Base-by-base conservation (phyloP, 2,329 filamentous ascomycete species). In the Aspergillus versicolor region DNA sequence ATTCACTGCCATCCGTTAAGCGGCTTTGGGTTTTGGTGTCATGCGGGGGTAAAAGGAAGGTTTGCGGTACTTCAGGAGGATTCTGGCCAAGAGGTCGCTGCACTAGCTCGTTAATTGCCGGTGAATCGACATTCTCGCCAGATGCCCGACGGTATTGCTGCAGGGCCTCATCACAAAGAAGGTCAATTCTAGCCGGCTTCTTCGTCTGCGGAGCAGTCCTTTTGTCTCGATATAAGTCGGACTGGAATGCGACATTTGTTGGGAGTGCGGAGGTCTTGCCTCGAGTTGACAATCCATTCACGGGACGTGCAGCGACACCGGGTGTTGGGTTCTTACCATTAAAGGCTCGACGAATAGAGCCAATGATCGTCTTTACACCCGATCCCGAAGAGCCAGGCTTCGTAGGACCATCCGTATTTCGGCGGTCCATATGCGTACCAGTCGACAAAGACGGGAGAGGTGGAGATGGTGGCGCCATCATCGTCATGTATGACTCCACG, bases 321-420 rank as follows among this genome's bases (percentile, higher is more conserved):
- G 69, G 66, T 4, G 64, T 69, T 22, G 73, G 70, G 49, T 80
- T 76, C 53, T 77, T 77, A 13, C 81, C 90, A 70, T 91, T 91
- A 48, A 97, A 74, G 5, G 88, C 92, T 61, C 91, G 86, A 17
- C 92, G 88, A 38, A 97, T 90, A 61, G 90, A 93, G 6, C 92
- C 90, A 50, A 99, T 82, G 0, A 97, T 83, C 65, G 87, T 94
- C 73, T 88, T 92, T 82, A 97, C 90, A 3, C 90, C 91, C 32
- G 89, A 88, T 22, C 65, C 68, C 8, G 72, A 63, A 30, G 65
- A 50, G 40, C 66, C 60, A 7, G 65, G 58, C 49, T 70, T 74
- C 5, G 65, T 48, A 27, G 61, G 61, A 7, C 61, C 64, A 17
- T 73, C 67, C 3, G 66, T 71, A 46, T 69, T 73, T 44, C 68